Evolutionary conservation across 2,329 filamentous ascomycete species (phyloP).

Genomic region (Mariannaea sp.): DNA sequence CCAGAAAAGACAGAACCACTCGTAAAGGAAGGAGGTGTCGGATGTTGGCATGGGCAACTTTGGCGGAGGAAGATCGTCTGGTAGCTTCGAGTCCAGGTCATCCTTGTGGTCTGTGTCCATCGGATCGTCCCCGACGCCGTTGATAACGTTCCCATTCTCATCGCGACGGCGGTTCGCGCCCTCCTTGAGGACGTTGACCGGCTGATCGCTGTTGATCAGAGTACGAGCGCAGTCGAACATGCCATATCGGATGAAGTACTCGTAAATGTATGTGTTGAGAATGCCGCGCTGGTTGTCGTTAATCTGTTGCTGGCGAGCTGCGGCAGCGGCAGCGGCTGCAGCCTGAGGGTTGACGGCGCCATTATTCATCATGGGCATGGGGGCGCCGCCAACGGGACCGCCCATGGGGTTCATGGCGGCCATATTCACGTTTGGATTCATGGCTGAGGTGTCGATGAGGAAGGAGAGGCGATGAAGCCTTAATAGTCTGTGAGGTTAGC

Average conservation of each 20-base stretch:
- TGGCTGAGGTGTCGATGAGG: conserved; percentile 42
- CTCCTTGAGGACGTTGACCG: conserved; percentile 69
- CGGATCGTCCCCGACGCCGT: conserved; percentile 72
- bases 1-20: conserved; percentile 98
- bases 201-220: conserved; percentile 69
- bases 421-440: conserved; percentile 69
- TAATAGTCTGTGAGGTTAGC: conserved; percentile 40
- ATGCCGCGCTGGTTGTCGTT: conserved; percentile 58
- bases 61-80: conserved; percentile 78
- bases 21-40: conserved; percentile 85
- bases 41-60: conserved; percentile 67
- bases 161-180: conserved; percentile 71
- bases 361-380: conserved; percentile 72
- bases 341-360: conserved; percentile 47
- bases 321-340: conserved; percentile 39
- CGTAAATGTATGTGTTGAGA: conserved; percentile 88
- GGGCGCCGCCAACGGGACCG: conserved; percentile 64
- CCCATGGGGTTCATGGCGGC: conserved; percentile 72
- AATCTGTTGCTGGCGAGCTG: conserved; percentile 47
- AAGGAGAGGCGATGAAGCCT: conserved; percentile 29
- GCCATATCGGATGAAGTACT: conserved; percentile 84
- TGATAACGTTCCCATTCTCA: conserved; percentile 68
- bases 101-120: conserved; percentile 88
- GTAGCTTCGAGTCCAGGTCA: conserved; percentile 72
- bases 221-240: conserved; percentile 84